Evolutionary conservation across 2,329 filamentous ascomycete species (phyloP), one percentile per base, ranked within the genome.

Genomic region (Trichoderma polysporum): DNA sequence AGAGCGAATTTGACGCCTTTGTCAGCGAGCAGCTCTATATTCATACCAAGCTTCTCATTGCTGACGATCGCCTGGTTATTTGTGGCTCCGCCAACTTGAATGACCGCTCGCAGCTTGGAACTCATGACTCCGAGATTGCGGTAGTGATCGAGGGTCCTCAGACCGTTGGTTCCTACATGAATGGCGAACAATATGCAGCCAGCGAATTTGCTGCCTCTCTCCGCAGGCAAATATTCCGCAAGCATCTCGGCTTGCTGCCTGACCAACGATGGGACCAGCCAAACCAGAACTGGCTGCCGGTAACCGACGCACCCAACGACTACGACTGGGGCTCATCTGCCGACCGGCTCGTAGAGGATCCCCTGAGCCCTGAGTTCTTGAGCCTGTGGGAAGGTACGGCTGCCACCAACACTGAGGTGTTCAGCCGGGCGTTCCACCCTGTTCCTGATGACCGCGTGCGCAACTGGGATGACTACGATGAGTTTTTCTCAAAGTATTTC

Each of bases 111-210:
- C 91, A 97, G 80, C 86, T 96, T 4, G 93, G 92, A 39, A 85
- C 87, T 67, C 93, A 95, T 78, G 93, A 97, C 79, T 92, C 89
- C 1, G 93, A 97, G 76, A 92, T 97, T 65, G 92, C 93, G n/a
- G 91, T 96, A 70, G 85, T 96, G 66, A 91, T 97, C 73, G 90
- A 95, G 76, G 93, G 96, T 75, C 86, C 88, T 2, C 86, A 89
- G 1, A 81, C 88, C 1, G 81, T 97, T 17, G 86, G 91, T 15
- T 90, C 88, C 19, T 80, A 78, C 68, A 96, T 97, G 91, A 85
- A 90, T 69, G 91, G 92, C 3, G 81, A 84, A 25, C 87, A 87
- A 0, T 97, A 85, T 81, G 85, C 83, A 35, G 94, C 92, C 8
- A 89, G 89, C 9, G 85, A 86, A 66, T 94, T 94, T 74, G 93